Evolutionary conservation across 1,284 basidiomycete species (phyloP).

Genomic region (Phlebopus sp.): DNA sequence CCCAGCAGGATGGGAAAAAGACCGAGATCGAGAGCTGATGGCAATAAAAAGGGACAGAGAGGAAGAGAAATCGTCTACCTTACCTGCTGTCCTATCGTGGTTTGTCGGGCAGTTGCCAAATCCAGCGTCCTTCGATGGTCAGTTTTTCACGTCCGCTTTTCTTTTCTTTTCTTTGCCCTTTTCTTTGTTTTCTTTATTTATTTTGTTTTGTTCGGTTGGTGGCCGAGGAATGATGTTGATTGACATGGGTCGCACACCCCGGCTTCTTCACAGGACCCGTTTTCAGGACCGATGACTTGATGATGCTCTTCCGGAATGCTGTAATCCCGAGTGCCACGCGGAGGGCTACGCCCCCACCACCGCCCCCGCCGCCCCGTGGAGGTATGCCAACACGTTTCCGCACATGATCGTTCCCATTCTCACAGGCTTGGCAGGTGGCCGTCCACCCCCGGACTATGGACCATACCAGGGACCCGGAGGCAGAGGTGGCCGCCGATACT

Average conservation of each 20-base stretch:
- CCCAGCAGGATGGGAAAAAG: conserved; percentile 47
- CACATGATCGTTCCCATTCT: conserved; percentile 10
- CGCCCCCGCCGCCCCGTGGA: conserved; percentile 37
- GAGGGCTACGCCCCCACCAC: conserved; percentile 49
- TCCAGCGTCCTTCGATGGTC: conserved; percentile 77
- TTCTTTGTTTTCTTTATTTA: no score
- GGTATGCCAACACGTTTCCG: conserved; percentile 8
- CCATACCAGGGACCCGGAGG: conserved; percentile 63
- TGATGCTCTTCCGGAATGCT: conserved; percentile 75
- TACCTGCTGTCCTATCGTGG: conserved; percentile 76
- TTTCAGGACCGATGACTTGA: conserved; percentile 83
- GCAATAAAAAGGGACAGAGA: conserved; percentile 44
- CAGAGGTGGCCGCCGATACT: conserved; percentile 35
- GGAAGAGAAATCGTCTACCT: conserved; percentile 48
- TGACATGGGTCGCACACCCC: conserved; percentile 9
- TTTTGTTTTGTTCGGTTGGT: no score
- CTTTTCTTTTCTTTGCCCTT: no score
- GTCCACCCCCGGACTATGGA: conserved; percentile 68
- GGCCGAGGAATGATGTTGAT: conserved; percentile 16
- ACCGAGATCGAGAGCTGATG: conserved; percentile 43
- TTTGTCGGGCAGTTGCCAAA: conserved; percentile 80
- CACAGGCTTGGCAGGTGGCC: conserved; percentile 38
- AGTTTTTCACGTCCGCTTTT: conserved; percentile 31
- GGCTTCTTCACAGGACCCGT: conserved; percentile 61
- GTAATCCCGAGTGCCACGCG: conserved; percentile 61